Conservation (phyloP, 2,329 filamentous ascomycete genomes). For the Metarhizium guizhouense region DNA sequence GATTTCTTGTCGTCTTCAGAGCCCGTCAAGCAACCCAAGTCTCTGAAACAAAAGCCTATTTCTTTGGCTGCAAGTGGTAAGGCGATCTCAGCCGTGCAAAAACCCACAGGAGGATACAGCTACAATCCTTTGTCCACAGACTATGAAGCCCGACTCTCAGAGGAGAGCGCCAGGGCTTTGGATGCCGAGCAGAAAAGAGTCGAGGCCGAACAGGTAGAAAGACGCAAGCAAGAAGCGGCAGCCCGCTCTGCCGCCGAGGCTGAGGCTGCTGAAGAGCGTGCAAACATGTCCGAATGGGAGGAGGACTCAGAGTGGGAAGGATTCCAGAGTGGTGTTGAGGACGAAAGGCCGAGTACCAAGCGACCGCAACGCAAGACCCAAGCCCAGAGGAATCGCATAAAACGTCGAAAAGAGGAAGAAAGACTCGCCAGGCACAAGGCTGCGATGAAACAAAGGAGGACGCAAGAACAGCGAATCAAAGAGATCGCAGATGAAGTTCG, state of each 20-base stretch:
- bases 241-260: slow-evolving; percentile 63
- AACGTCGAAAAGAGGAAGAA: slow-evolving; percentile 83
- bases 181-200: slow-evolving; percentile 70
- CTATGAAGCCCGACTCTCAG: slow-evolving; percentile 67
- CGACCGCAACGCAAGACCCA: slow-evolving; percentile 77
- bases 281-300: slow-evolving; percentile 62
- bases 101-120: slow-evolving; percentile 73
- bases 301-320: slow-evolving; percentile 91
- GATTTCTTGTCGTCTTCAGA: slow-evolving; percentile 58
- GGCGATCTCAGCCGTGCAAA: slow-evolving; percentile 65
- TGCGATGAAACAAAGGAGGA: slow-evolving; percentile 62
- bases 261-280: slow-evolving; percentile 61
- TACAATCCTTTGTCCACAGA: slow-evolving; percentile 89
- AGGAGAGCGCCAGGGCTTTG: slow-evolving; percentile 71
- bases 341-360: slow-evolving; percentile 53
- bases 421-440: slow-evolving; percentile 65
- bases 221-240: slow-evolving; percentile 57
- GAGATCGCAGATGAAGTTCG: slow-evolving; percentile 56
- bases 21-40: slow-evolving; percentile 61
- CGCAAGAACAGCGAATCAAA: slow-evolving; percentile 63
- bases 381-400: slow-evolving; percentile 77
- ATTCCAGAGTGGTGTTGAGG: slow-evolving; percentile 72
- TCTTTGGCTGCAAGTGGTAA: slow-evolving; percentile 80
- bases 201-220: slow-evolving; percentile 56
- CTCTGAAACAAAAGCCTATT: slow-evolving; percentile 67